Base-by-base conservation (phyloP, 768 basidiomycete species). In the Boletus sensibilis region DNA sequence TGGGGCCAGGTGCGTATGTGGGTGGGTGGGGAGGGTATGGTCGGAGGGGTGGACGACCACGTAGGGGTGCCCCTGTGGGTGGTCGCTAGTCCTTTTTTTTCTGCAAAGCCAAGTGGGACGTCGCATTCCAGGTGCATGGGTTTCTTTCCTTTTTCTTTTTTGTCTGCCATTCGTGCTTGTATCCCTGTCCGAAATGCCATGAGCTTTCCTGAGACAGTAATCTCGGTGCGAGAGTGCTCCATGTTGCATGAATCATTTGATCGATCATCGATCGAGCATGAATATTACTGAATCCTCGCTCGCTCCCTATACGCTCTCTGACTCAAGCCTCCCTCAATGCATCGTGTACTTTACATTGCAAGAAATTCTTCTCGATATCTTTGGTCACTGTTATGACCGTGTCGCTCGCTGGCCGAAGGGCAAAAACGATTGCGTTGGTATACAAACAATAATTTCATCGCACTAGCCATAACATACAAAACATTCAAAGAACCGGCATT, bases 1-100 rank as follows among this genome's bases (percentile, higher is more conserved):
- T 90, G 78, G 89, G 89, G 0, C 88, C 88, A 27, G 87, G 87
- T 38, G 86, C 84, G 12, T 89, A 90, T 71, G 86, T 88, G n/a
- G 81, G 83, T 46, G 88, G 86, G 18, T 90, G 87, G 86, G 87
- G 87, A 37, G 86, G 86, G 14, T 83, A 83, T 71, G 83, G 87
- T 18, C 70, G 81, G 31, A 66, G 80, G 43, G 79, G 79, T 20
- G 75, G 76, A 3, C 74, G 78, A 50, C 72, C 78, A 23, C 70
- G 81, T 57, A 70, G 73, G 12, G 59, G 64, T 31, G 57, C 56
- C 16, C 52, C 66, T n/a, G 58, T 51, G 2, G 64, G 52, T 21
- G 57, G 55, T 34, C 72, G 70, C 38, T 72, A 61, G 55, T 52
- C 23, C n/a, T 13, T 34, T 48, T 53, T 37, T 53, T 42, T 39